A percentile compares a stretch with the other conserved stretches of the same genome.
Conservation (phyloP, 306 rosid species). For the Crataegus laevigata region DNA sequence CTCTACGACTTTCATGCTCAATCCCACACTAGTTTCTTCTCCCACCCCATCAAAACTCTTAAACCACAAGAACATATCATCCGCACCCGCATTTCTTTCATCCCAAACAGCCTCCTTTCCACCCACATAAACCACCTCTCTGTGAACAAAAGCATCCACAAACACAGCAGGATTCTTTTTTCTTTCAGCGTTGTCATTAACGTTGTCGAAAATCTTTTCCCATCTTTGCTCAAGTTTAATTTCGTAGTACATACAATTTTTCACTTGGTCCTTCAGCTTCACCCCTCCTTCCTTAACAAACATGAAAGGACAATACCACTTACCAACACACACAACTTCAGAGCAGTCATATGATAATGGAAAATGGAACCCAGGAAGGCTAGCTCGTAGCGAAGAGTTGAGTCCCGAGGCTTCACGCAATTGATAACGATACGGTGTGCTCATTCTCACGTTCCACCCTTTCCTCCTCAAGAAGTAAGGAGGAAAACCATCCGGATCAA, state of each 20-base stretch:
- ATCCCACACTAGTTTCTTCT: slow-evolving; percentile 33
- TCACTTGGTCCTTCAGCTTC: slow-evolving; percentile 38
- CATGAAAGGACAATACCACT: slow-evolving; percentile 67
- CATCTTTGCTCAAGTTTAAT: slow-evolving; percentile 56
- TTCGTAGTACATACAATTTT: slow-evolving; percentile 45
- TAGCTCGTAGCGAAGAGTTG: slow-evolving; percentile 25
- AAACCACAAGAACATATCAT: slow-evolving; percentile 38
- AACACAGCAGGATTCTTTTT: slow-evolving; percentile 10
- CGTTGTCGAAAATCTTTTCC: slow-evolving; percentile 39
- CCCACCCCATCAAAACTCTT: slow-evolving; percentile 23
- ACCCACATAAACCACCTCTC: slow-evolving; percentile 28
- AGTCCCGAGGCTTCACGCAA: slow-evolving; percentile 50
- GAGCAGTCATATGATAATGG: slow-evolving; percentile 12
- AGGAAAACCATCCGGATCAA: slow-evolving; percentile 32
- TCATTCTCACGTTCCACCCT: slow-evolving; percentile 36
- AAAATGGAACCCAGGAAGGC: slow-evolving; percentile 29
- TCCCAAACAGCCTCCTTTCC: slow-evolving; percentile 31
- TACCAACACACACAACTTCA: slow-evolving; percentile 43
- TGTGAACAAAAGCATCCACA: slow-evolving; percentile 44
- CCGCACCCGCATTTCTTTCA: neutral
- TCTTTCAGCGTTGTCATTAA: neutral
- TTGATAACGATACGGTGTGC: slow-evolving; percentile 11
- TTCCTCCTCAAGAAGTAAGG: slow-evolving; percentile 39
- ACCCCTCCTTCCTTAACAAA: slow-evolving; percentile 51
- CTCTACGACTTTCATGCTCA: slow-evolving; percentile 43